phyloP scores from a whole-genome alignment of 352 stramenopile species.

The Phytopythium oedochilum region DNA sequence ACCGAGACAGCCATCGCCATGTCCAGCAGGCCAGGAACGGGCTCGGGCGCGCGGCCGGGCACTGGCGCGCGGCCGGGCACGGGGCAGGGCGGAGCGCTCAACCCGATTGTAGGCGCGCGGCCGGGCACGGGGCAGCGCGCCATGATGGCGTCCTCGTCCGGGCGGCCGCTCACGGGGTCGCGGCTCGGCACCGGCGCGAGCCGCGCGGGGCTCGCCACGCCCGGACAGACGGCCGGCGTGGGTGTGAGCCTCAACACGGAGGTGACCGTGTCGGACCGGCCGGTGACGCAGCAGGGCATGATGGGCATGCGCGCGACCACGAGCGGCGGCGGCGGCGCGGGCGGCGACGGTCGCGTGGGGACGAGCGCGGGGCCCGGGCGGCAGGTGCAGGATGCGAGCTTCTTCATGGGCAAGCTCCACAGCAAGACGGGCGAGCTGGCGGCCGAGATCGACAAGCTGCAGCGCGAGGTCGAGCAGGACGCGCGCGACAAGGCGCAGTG shows the following conservation, averaged over 20 bases:
- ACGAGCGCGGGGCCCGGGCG: conserved; percentile 52
- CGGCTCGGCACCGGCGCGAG: conserved; percentile 41
- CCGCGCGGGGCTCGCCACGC: conserved; percentile 42
- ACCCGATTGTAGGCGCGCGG: conserved; percentile 47
- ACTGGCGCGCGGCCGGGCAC: conserved; percentile 36
- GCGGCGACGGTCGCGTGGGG: not conserved
- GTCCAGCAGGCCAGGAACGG: conserved; percentile 1
- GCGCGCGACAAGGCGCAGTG: conserved; percentile 88
- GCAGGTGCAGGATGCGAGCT: conserved; percentile 87
- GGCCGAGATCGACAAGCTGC: conserved; percentile 74
- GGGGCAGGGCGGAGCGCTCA: conserved; percentile 35
- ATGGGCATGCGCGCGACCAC: conserved; percentile 86
- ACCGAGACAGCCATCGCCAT: not conserved
- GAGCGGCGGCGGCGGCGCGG: conserved; percentile 1
- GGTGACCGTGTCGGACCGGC: conserved; percentile 88
- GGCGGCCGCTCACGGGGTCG: conserved; percentile 40
- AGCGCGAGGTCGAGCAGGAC: conserved; percentile 84
- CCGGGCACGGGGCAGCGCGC: conserved; percentile 51
- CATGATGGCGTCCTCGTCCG: conserved; percentile 40
- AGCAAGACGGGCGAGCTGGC: conserved; percentile 88
- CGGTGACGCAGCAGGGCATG: conserved; percentile 92
- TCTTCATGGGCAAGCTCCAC: conserved; percentile 88
- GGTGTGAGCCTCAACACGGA: conserved; percentile 87
- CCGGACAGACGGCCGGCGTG: conserved; percentile 60
- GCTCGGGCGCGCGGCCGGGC: not conserved